phyloP scores from a whole-genome alignment of 2,329 filamentous ascomycete species.

The Rhinocladiella mackenziei region DNA sequence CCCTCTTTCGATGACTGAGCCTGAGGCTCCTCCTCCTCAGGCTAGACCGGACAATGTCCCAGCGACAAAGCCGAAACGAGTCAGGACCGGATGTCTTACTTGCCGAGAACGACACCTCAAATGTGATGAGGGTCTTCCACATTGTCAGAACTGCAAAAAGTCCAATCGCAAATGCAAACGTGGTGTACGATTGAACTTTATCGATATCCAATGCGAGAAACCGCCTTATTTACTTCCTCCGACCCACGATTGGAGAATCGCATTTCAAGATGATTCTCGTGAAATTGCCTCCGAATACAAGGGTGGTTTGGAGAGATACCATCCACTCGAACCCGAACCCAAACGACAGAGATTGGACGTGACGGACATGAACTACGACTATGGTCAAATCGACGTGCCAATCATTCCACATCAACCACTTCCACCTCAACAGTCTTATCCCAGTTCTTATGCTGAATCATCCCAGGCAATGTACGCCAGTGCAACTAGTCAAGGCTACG shows the following conservation, averaged over 20 bases:
- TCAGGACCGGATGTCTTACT: slow-evolving; percentile 85
- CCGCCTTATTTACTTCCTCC: slow-evolving; percentile 57
- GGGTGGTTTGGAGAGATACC: slow-evolving; percentile 72
- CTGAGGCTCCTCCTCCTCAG: slow-evolving; percentile 15
- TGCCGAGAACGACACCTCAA: slow-evolving; percentile 87
- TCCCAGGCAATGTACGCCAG: slow-evolving; percentile 42
- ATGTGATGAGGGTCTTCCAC: slow-evolving; percentile 70
- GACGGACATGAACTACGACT: slow-evolving; percentile 31
- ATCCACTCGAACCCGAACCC: slow-evolving; percentile 47
- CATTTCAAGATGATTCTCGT: slow-evolving; percentile 84
- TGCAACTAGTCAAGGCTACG: slow-evolving; percentile 32
- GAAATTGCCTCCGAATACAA: slow-evolving; percentile 86
- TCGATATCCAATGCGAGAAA: slow-evolving; percentile 70
- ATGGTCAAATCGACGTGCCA: slow-evolving; percentile 34
- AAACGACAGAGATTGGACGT: slow-evolving; percentile 29
- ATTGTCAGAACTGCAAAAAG: slow-evolving; percentile 78
- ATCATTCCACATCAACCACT: slow-evolving; percentile 47
- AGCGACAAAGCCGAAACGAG: slow-evolving; percentile 68
- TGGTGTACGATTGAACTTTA: slow-evolving; percentile 84
- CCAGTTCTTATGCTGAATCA: slow-evolving; percentile 41
- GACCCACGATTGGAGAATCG: slow-evolving; percentile 65
- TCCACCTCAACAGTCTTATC: slow-evolving; percentile 33
- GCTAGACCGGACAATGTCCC: slow-evolving; percentile 15
- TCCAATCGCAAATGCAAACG: slow-evolving; percentile 81
- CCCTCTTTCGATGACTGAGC: slow-evolving; percentile 26